Conservation (phyloP, 2,329 filamentous ascomycete genomes). For the Fusarium miscanthi region DNA sequence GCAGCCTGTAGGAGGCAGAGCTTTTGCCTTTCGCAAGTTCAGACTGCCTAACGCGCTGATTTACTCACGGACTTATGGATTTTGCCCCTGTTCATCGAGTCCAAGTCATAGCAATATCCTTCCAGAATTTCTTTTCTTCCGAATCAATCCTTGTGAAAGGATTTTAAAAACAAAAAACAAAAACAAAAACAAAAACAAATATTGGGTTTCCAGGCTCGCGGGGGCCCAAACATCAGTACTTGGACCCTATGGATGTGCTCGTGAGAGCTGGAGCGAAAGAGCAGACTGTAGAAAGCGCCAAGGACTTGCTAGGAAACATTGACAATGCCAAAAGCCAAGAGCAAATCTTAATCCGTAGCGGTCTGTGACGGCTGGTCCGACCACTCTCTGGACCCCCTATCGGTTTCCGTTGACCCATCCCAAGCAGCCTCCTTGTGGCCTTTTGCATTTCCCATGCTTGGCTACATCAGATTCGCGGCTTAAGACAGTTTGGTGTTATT, state of each 20-base stretch:
- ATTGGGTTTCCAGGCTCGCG: background rate
- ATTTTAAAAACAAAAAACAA: background rate
- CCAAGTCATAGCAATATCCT: background rate
- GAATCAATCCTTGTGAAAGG: no score
- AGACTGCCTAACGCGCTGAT: background rate
- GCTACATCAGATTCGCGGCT: slow-evolving; percentile 39
- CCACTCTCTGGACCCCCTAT: slow-evolving; percentile 25
- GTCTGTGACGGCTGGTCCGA: slow-evolving; percentile 37
- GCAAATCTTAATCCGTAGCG: slow-evolving; percentile 30
- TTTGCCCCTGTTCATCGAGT: background rate
- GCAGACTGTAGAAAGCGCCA: slow-evolving; percentile 33
- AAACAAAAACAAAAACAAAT: background rate
- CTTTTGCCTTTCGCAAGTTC: background rate
- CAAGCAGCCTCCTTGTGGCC: slow-evolving; percentile 27
- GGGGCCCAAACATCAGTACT: background rate
- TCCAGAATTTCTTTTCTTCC: background rate
- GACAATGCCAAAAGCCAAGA: slow-evolving; percentile 14
- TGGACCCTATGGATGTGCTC: background rate
- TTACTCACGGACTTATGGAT: background rate
- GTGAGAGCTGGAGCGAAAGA: slow-evolving; percentile 14
- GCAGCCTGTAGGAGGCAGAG: slow-evolving; percentile 20
- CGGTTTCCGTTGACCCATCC: slow-evolving; percentile 6
- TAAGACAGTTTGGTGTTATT: slow-evolving; percentile 41
- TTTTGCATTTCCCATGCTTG: slow-evolving; percentile 44
- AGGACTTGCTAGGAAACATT: slow-evolving; percentile 26